Base-by-base conservation (phyloP, 139 green algal species). In the Eudorina sp. region DNA sequence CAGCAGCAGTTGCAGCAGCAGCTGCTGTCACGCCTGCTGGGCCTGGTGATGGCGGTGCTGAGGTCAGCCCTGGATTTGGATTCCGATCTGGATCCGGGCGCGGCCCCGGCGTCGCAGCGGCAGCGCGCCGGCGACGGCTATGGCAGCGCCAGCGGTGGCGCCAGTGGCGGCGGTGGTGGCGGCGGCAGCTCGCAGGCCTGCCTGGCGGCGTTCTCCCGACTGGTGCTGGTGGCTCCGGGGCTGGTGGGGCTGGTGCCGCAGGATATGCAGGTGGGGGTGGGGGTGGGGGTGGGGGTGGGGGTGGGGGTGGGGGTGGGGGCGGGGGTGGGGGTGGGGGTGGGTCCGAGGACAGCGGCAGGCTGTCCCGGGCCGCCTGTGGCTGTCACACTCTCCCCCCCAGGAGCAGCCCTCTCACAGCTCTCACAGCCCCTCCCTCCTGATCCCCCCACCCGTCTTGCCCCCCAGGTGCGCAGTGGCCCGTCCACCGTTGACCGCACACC, bases 201-300 rank as follows among this genome's bases (percentile, higher is more conserved):
- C 45, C 70, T 89, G 36, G 58, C 77, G 29, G 69, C 83, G 2
- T 88, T 92, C 41, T 88, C 81, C 4, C 70, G 45, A 73, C 43
- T 87, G 62, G 43, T 93, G 46, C 19, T 92, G 16, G 86, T 90
- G 38, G 64, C 90, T 21, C 91, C 91, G 9, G 60, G 66, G 55
- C 62, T 89, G 53, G 62, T 89, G 40, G 72, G 38, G 13, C 43
- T 34, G 5, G 36, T 91, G 31, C 89, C 89, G 41, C 45, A 53
- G 27, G 53, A 88, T 8, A n/a, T 88, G 70, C 87, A 92, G 79
- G 83, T 69, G 6, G 88, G 27, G 29, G 29, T 46, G n/a, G 45
- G 2, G 34, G 34, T 25, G 36, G 9, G 36, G 66, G 46, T 31
- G 66, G 66, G 21, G 66, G 66, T 29, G 66, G 36, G 31, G 66